phyloP scores from a whole-genome alignment of 495 filamentous ascomycete genomes.

The Penicillium taxi region DNA sequence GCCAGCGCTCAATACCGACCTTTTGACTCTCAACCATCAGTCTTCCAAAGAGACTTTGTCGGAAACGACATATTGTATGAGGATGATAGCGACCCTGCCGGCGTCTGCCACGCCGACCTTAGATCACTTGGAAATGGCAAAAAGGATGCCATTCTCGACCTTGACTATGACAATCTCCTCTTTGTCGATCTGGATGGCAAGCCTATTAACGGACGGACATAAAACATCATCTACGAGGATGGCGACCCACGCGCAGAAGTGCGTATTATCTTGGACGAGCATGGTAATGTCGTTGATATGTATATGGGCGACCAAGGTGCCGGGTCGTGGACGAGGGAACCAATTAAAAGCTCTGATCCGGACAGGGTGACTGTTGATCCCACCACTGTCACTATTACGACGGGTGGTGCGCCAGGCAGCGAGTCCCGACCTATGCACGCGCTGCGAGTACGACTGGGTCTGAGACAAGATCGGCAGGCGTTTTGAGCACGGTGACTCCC shows the following conservation, averaged over 20 bases:
- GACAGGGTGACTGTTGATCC: slow-evolving; percentile 1
- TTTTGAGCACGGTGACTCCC: slow-evolving; percentile 2
- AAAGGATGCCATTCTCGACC: slow-evolving; percentile 2
- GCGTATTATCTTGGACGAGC: slow-evolving; percentile 1
- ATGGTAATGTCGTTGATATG: background rate
- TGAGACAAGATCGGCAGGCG: slow-evolving; percentile 1
- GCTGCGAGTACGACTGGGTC: slow-evolving; percentile 2
- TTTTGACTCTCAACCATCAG: background rate
- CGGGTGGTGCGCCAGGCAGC: background rate
- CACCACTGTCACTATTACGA: background rate
- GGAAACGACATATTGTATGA: slow-evolving; percentile 2
- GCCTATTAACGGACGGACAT: slow-evolving; percentile 7
- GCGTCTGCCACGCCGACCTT: slow-evolving; percentile 6
- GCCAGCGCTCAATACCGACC: background rate
- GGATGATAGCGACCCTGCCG: slow-evolving; percentile 4
- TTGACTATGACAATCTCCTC: slow-evolving; percentile 7
- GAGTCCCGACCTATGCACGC: slow-evolving; percentile 2
- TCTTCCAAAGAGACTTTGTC: slow-evolving; percentile 4
- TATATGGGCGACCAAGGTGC: background rate
- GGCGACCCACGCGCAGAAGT: slow-evolving; percentile 2
- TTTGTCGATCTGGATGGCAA: slow-evolving; percentile 7
- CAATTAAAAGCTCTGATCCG: background rate
- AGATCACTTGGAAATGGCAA: slow-evolving; percentile 6
- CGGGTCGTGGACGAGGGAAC: background rate
- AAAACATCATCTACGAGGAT: slow-evolving; percentile 4